Evolutionary conservation across 1,139 yeast genomes (phyloP).

Genomic region (Magnusiomyces paraingens): DNA sequence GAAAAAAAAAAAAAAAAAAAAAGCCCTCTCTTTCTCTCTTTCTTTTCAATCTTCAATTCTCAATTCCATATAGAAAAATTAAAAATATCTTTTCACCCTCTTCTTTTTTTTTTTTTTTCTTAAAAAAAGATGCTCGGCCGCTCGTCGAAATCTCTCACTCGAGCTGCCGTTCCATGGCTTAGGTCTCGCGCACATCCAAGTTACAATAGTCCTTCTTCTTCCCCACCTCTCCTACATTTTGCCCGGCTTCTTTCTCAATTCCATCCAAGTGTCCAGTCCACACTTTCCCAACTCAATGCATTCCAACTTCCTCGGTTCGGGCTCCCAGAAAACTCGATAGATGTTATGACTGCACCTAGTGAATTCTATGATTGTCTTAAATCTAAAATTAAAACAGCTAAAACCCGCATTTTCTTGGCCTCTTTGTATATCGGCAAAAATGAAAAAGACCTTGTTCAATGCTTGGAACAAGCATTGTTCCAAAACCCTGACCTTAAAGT

Average conservation of each 20-base stretch:
- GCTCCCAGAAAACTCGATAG: constrained; percentile 52
- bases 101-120: too few relatives aligned
- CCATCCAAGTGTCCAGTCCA: constrained; percentile 14
- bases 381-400: constrained; percentile 39
- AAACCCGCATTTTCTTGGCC: constrained; percentile 66
- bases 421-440: constrained; percentile 81
- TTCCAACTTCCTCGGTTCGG: constrained; percentile 51
- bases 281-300: constrained; percentile 23
- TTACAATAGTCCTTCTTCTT: not conserved
- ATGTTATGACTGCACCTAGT: constrained; percentile 57
- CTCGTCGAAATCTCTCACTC: not conserved
- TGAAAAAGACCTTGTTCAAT: constrained; percentile 56
- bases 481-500: constrained; percentile 58
- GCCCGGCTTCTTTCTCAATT: constrained; percentile 1
- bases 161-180: not conserved
- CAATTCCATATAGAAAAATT: too few relatives aligned
- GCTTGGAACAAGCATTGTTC: constrained; percentile 42
- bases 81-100: too few relatives aligned
- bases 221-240: not conserved
- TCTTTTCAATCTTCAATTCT: too few relatives aligned
- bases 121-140: too few relatives aligned
- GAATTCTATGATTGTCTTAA: constrained; percentile 58
- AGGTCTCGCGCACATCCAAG: not conserved
- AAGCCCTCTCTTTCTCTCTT: too few relatives aligned
- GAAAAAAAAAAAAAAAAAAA: too few relatives aligned